Evolutionary conservation across 805 yeast genomes (phyloP), one percentile per base, ranked within the genome.

Genomic region (Saccharomyces kudriavzevii): DNA sequence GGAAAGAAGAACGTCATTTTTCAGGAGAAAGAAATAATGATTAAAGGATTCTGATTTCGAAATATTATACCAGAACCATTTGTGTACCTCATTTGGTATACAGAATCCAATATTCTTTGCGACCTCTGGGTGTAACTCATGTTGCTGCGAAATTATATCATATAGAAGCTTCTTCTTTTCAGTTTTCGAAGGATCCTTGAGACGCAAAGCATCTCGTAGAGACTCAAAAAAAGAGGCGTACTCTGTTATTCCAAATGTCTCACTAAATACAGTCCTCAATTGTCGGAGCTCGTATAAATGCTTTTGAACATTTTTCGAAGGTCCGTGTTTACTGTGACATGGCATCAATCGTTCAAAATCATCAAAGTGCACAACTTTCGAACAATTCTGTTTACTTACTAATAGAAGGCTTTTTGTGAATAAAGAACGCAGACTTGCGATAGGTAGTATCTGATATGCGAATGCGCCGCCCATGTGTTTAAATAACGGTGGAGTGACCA

Each of bases 61-160:
- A 17, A 64, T 11, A 40, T 60, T 55, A 1, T 56, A 49, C 54
- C 57, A 59, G 52, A 67, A 66, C 70, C 70, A 68, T 28, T 55
- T 43, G 49, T 68, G 70, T 5, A 66, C 54, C 1, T 43, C 47
- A 22, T 55, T 53, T 13, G 69, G 65, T 10, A 67, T 45, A 24
- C 54, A 48, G 10, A 63, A 51, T 1, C 60, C 60, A 3, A 45
- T 26, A 4, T 52, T 53, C 3, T 48, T 40, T n/a, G 56, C 50
- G 2, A 52, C 28, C 3, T 48, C 43, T 2, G 66, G 62, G 47
- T 56, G 60, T 11, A 60, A 20, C 4, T 54, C 56, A 35, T 56
- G 54, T 49, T 65, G 67, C 2, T 56, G 50, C n/a, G 52, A 43
- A 6, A 67, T 62, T 8, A 57, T n/a, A 10, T 54, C 43, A 52